phyloP scores from a whole-genome alignment of 768 basidiomycete species.

The Trametes maxima region DNA sequence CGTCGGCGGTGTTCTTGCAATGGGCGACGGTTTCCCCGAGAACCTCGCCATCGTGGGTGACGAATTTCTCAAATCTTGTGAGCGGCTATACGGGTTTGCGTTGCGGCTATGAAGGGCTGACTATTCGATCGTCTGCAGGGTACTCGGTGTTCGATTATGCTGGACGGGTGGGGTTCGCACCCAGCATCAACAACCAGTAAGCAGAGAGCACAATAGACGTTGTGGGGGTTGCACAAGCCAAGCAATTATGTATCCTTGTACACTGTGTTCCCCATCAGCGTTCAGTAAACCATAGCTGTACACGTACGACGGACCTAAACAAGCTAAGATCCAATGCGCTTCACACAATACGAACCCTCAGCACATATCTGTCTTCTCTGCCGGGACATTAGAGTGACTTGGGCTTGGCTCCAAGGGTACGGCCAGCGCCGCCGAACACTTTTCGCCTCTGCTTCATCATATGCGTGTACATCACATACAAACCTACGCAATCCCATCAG shows the following conservation, averaged over 20 bases:
- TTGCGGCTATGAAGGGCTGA: not conserved
- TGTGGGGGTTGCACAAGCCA: not conserved
- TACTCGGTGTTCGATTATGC: conserved; percentile 64
- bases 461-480: conserved; percentile 59
- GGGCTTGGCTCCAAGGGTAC: conserved; percentile 38
- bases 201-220: not conserved
- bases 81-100: conserved; percentile 29
- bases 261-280: not conserved
- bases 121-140: conserved; percentile 44
- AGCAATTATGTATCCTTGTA: not conserved
- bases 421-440: conserved; percentile 45
- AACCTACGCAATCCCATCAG: conserved; percentile 15
- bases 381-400: conserved; percentile 30
- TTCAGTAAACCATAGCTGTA: not conserved
- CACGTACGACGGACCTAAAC: conserved; percentile 6
- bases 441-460: conserved; percentile 61
- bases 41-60: conserved; percentile 65
- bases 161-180: conserved; percentile 59
- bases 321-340: not conserved
- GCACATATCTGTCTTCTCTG: not conserved
- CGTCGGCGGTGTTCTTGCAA: conserved; percentile 55
- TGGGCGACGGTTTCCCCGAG: conserved; percentile 47
- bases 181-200: conserved; percentile 50
- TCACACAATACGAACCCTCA: not conserved
- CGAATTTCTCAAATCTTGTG: conserved; percentile 69